A percentile compares a stretch with the other conserved stretches of the same genome.
Conservation (phyloP, 1,284 basidiomycete genomes). For the Schizopora paradoxa region DNA sequence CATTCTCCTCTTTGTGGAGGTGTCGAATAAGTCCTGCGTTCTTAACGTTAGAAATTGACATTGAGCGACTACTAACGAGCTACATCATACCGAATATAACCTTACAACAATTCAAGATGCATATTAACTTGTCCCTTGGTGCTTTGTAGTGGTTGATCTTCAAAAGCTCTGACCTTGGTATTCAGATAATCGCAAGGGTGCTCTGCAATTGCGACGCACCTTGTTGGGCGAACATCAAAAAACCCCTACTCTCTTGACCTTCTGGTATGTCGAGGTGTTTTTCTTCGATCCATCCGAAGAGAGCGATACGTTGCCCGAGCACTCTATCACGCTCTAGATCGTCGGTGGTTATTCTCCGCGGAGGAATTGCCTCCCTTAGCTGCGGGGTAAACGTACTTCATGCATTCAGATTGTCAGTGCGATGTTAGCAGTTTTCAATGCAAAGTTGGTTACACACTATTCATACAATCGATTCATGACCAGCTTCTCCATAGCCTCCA, state of each 20-base stretch:
- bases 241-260: conserved; percentile 69
- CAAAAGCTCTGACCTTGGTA: conserved; percentile 59
- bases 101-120: conserved; percentile 97
- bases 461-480: conserved; percentile 98
- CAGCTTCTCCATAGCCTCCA: conserved; percentile 99
- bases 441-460: conserved; percentile 51
- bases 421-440: background rate
- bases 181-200: background rate
- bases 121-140: conserved; percentile 96
- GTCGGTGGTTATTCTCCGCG: conserved; percentile 84
- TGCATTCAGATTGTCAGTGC: conserved; percentile 5
- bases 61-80: conserved; percentile 7
- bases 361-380: conserved; percentile 55
- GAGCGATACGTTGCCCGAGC: conserved; percentile 81
- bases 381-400: conserved; percentile 86
- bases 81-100: conserved; percentile 87
- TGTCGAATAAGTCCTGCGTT: conserved; percentile 81
- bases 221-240: conserved; percentile 92
- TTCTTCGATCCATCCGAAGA: conserved; percentile 90
- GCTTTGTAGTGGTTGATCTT: conserved; percentile 99
- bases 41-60: conserved; percentile 2
- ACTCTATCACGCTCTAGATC: conserved; percentile 94
- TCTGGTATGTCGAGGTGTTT: conserved; percentile 84
- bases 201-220: conserved; percentile 35
- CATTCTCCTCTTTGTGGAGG: conserved; percentile 70